Conservation (phyloP, 2,329 filamentous ascomycete species). For the Trichophyton verrucosum region DNA sequence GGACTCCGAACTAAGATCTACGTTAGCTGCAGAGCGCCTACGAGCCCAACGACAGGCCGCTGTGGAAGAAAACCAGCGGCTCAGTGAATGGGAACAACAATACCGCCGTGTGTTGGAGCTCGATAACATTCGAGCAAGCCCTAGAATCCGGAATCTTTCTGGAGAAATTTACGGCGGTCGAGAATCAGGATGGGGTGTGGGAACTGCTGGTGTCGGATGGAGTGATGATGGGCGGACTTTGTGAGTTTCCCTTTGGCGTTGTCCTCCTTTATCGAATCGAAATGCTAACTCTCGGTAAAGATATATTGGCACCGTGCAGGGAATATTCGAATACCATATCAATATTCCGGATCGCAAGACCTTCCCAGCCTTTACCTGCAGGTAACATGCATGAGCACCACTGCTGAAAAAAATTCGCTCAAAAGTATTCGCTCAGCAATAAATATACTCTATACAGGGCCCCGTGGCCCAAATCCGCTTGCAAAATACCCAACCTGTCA, state of each 20-base stretch:
- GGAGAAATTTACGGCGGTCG: conserved; percentile 22
- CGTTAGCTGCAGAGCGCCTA: conserved; percentile 28
- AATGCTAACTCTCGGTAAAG: conserved; percentile 20
- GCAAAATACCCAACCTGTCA: background rate
- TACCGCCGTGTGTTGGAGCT: conserved; percentile 24
- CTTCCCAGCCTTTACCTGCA: conserved; percentile 33
- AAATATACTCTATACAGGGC: background rate
- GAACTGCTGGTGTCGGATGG: conserved; percentile 38
- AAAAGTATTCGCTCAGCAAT: background rate
- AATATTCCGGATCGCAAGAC: conserved; percentile 38
- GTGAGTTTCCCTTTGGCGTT: conserved; percentile 25
- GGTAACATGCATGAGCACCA: conserved; percentile 18
- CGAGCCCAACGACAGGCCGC: conserved; percentile 27
- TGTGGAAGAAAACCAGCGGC: conserved; percentile 24
- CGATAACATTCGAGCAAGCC: conserved; percentile 26
- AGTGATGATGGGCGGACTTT: conserved; percentile 35
- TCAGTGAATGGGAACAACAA: conserved; percentile 22
- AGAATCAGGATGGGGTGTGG: conserved; percentile 27
- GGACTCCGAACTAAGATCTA: conserved; percentile 25
- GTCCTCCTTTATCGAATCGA: background rate
- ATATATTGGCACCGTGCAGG: conserved; percentile 37
- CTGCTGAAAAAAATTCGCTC: background rate
- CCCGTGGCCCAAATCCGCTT: background rate
- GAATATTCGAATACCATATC: conserved; percentile 37
- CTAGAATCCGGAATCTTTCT: conserved; percentile 27